These are phyloP conservation scores for Hymenoscyphus linearis DNA, from an alignment of 2,329 filamentous ascomycete species.

Conservation along the genomic window DNA sequence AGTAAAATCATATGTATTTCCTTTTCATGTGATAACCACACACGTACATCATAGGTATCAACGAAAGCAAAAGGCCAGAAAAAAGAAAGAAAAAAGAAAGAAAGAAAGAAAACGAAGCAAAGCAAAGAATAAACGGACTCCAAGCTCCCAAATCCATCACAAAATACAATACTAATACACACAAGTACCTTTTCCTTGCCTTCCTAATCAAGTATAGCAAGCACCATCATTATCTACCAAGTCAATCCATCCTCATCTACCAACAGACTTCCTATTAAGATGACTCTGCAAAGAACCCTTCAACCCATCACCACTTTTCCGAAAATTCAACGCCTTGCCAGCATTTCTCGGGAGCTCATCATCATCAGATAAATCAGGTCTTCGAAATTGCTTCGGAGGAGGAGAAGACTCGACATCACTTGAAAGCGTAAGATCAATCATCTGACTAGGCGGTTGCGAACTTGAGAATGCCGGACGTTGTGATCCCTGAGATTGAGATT, in stretches of 20 bases:
- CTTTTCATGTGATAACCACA: neutral
- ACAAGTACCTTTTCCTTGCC: neutral
- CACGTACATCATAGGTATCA: neutral
- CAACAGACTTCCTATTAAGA: constrained; percentile 6
- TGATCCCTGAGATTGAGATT: neutral
- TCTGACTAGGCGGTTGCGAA: neutral
- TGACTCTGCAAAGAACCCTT: neutral
- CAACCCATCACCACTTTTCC: neutral
- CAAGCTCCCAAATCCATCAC: neutral
- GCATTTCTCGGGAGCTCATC: neutral
- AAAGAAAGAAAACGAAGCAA: too few relatives aligned
- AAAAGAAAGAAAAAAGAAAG: neutral
- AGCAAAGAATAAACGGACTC: neutral
- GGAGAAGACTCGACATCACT: neutral
- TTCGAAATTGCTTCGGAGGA: neutral
- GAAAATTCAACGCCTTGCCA: neutral
- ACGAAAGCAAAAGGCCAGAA: neutral
- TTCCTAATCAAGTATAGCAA: neutral
- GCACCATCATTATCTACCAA: neutral
- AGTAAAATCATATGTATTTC: neutral
- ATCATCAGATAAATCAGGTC: neutral
- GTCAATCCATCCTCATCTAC: neutral
- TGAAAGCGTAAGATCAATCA: neutral
- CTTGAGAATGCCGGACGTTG: neutral
- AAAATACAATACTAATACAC: neutral